Base-by-base conservation (phyloP, 2,329 filamentous ascomycete genomes). In the Myriangium duriaei region DNA sequence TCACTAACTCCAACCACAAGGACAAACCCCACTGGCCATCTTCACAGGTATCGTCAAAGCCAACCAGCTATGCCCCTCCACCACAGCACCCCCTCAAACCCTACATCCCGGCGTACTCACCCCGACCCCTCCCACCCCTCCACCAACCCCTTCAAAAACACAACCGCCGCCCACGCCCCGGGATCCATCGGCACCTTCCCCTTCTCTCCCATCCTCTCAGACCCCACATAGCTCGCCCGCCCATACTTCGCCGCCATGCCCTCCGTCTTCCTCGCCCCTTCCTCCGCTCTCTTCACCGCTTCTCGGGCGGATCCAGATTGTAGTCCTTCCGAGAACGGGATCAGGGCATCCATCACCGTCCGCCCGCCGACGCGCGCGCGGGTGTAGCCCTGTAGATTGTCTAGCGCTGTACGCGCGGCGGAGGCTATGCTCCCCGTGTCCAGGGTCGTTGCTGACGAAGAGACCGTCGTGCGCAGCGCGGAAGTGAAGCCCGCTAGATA, bases 341-440 rank as follows among this genome's bases (percentile, higher is more conserved):
- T 59, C 34, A 60, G 44, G 7, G 53, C 45, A 37, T 59, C 56
- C 56, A 60, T 59, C 18, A 60, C 56, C 3, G 57, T 60, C 30
- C 56, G 45, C 1, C 54, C 54, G 11, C 56, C 57, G 28, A 50
- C 46, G 29, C 54, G 49, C 11, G 57, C 57, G 30, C 49, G 47
- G 1, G 56, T 59, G 35, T 59, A 59, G 11, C 45, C 56, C 45
- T 62, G 60, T 31, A 68, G 41, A 38, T 63, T 64, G 36, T 59
- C 53, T 12, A 68, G 45, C 6, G 62, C 64, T 47, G 15, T 48
- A 7, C n/a, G 55, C 4, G 64, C 51, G 11, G 52, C 53, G 21
- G 45, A 31, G 6, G 53, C 26, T 40, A 50, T 47, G 11, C 43
- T 48, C 19, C 47, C 44, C 11, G 45, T 43, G 36, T 50, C 43